Base-by-base conservation (phyloP, 805 yeast genomes). In the Zygotorulaspora florentina region DNA sequence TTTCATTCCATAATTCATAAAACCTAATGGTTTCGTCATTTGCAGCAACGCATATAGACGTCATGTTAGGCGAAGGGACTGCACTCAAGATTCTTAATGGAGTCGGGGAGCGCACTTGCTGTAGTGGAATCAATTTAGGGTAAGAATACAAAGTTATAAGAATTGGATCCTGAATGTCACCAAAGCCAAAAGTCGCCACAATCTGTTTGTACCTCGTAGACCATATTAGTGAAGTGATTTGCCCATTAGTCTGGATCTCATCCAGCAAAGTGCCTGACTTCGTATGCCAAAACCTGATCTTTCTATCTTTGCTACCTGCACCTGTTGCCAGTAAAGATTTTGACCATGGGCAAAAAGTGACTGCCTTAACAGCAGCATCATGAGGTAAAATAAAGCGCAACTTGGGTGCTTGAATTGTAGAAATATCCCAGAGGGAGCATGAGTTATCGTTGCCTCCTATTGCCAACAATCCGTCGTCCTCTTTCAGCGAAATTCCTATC, bases 291-390 rank as follows among this genome's bases (percentile, higher is more conserved):
- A 88, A 87, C 47, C 90, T 65, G 8, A 89, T 77, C n/a, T 75
- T 75, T 41, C 90, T 69, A 61, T 90, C 97, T 55, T 80, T 81
- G 16, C 83, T 78, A 0, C 97, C 97, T 2, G 93, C 96, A 0
- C 97, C 97, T 0, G 96, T 88, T 0, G 91, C 96, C 29, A 90
- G 62, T 8, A 90, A 66, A 2, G 84, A 74, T 11, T 79, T 79
- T 15, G 87, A 75, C 96, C 96, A 89, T 0, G 97, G 97, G 60
- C 96, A 90, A 56, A 79, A 90, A 3, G 91, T 85, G 37, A 90
- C 70, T 0, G 96, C 97, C 56, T 89, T 89, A 0, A 90, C 90
- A 0, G 97, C 97, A 1, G 96, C 95, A 2, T 71, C 68, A 57
- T 90, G 97, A 1, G 74, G 77, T 42, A 89, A 68, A 8, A 65